Evolutionary conservation across 2,329 filamentous ascomycete genomes (phyloP).

Genomic region (Fusarium sp.): DNA sequence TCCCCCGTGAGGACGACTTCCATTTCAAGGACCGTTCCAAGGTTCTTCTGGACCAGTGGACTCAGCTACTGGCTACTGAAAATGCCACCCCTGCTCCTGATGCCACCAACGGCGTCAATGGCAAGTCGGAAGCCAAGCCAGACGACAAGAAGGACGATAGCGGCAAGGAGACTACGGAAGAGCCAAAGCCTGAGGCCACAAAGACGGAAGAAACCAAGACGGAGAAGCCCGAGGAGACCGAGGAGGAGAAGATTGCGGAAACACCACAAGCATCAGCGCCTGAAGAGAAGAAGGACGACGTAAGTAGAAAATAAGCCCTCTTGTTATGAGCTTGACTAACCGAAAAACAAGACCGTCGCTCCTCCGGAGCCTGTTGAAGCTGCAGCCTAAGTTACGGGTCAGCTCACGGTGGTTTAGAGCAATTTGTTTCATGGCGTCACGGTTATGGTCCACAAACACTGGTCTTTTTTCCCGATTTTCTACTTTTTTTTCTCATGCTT

Average conservation of each 20-base stretch:
- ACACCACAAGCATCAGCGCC: conserved; percentile 25
- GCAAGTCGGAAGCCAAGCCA: conserved; percentile 50
- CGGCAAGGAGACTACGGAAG: conserved; percentile 51
- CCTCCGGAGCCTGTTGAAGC: conserved; percentile 50
- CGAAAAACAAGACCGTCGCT: conserved; percentile 37
- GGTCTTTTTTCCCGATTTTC: conserved; percentile 35
- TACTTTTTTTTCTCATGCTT: conserved; percentile 25
- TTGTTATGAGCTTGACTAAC: conserved; percentile 16
- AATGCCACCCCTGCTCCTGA: conserved; percentile 52
- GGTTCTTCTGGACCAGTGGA: conserved; percentile 87
- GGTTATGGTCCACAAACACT: conserved; percentile 42
- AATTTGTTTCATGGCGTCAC: conserved; percentile 41
- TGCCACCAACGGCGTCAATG: conserved; percentile 61
- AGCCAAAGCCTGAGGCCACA: conserved; percentile 49
- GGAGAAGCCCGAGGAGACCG: conserved; percentile 38
- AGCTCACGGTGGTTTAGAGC: conserved; percentile 38
- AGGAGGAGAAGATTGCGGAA: conserved; percentile 26
- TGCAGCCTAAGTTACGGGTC: conserved; percentile 44
- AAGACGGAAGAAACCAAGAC: conserved; percentile 44
- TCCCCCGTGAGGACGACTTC: conserved; percentile 89
- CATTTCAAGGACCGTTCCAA: conserved; percentile 87
- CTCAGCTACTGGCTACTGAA: conserved; percentile 77
- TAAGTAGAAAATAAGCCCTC: conserved; percentile 28
- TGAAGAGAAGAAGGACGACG: conserved; percentile 49
- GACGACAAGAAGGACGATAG: conserved; percentile 56